phyloP scores from a whole-genome alignment of 306 rosid species.

The Cotoneaster glaucophyllus region DNA sequence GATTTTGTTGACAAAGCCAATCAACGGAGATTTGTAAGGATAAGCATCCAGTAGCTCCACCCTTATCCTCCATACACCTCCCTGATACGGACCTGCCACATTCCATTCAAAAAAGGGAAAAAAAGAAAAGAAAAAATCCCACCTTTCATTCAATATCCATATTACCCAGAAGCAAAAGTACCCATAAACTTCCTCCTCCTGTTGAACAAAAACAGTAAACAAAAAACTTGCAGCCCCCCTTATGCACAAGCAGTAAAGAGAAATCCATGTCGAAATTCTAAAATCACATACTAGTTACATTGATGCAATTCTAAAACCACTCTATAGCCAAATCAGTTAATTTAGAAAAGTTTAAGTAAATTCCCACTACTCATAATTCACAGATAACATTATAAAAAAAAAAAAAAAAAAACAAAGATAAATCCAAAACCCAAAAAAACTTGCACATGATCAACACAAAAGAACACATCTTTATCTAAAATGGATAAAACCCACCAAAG shows the following conservation, averaged over 20 bases:
- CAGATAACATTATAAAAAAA: background rate
- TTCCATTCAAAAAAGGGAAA: conserved; percentile 4
- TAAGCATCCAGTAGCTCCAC: conserved; percentile 88
- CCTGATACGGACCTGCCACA: conserved; percentile 68
- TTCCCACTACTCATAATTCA: conserved; percentile 3
- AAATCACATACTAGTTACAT: conserved; percentile 3
- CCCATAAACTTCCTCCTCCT: background rate
- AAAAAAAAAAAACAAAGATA: background rate
- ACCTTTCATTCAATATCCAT: background rate
- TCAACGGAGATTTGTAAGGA: conserved; percentile 87
- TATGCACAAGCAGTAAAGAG: conserved; percentile 1
- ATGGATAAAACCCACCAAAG: conserved; percentile 1
- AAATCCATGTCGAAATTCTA: background rate
- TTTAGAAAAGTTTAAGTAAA: background rate
- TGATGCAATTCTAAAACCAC: background rate
- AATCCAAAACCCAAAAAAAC: conserved; percentile 10
- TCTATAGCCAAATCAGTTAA: background rate
- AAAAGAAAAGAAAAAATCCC: background rate
- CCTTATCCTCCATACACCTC: conserved; percentile 77
- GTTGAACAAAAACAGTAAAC: conserved; percentile 17
- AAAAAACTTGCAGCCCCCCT: conserved; percentile 19
- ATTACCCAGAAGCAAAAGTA: conserved; percentile 17
- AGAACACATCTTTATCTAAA: background rate
- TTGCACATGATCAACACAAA: conserved; percentile 4
- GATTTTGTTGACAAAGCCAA: conserved; percentile 79